Evolutionary conservation across 2,329 filamentous ascomycete genomes (phyloP).

Genomic region (Scytalidium lignicola): DNA sequence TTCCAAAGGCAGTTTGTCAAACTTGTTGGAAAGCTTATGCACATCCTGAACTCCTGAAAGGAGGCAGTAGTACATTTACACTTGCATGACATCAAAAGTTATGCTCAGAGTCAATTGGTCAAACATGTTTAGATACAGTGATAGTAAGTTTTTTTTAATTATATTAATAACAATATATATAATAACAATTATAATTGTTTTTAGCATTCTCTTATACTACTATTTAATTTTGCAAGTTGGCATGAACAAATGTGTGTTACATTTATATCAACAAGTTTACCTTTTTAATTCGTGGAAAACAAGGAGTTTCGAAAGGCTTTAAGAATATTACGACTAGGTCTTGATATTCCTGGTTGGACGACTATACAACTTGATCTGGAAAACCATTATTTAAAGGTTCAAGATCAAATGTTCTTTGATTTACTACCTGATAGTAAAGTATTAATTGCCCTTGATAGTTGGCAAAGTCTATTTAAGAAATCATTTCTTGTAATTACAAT

Average conservation of each 20-base stretch:
- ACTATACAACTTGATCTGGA: not conserved
- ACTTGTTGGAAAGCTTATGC: not conserved
- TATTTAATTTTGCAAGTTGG: not conserved
- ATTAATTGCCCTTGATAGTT: not conserved
- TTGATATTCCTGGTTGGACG: not conserved
- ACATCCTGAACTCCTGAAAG: not conserved
- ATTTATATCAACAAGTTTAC: slow-evolving; percentile 1
- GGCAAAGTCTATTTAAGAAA: no score
- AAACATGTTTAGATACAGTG: not conserved
- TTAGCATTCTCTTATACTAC: not conserved
- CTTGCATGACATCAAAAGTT: no score
- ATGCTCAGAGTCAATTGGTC: no score
- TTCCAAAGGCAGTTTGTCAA: not conserved
- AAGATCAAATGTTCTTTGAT: no score
- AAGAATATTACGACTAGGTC: no score
- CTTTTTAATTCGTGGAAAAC: no score
- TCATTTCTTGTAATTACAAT: no score
- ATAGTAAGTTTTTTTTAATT: slow-evolving; percentile 1
- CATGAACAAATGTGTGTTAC: not conserved
- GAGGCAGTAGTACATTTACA: no score
- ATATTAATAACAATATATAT: slow-evolving; percentile 2
- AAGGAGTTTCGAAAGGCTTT: no score
- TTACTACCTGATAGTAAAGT: no score
- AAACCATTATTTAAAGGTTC: no score
- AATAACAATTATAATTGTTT: no score